phyloP scores from a whole-genome alignment of 768 basidiomycete genomes.

The Austroboletus festivus region DNA sequence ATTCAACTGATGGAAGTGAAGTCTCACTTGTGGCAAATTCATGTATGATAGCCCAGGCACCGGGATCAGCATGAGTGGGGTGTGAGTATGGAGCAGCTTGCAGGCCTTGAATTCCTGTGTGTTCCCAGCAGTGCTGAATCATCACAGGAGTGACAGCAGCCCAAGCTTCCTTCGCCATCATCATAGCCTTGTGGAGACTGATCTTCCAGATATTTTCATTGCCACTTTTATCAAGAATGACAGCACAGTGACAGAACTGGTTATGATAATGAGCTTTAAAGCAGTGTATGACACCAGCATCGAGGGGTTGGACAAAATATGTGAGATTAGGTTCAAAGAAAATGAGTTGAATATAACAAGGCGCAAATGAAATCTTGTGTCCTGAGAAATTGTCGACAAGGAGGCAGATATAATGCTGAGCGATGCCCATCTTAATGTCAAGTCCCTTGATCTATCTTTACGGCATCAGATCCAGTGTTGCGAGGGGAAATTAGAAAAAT shows the following conservation, averaged over 20 bases:
- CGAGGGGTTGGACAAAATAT: neutral
- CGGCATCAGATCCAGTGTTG: no score
- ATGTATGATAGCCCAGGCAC: neutral
- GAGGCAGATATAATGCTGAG: neutral
- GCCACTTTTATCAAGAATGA: neutral
- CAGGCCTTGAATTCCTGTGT: neutral
- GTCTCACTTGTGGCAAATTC: neutral
- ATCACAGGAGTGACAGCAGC: neutral
- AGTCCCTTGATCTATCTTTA: neutral
- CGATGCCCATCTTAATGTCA: neutral
- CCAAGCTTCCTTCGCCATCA: neutral
- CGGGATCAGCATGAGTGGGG: neutral
- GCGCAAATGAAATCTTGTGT: neutral
- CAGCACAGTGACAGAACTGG: neutral
- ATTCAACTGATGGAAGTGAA: neutral
- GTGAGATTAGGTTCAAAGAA: neutral
- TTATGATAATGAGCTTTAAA: neutral
- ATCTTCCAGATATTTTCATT: neutral
- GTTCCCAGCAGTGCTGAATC: neutral
- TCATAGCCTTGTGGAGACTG: neutral
- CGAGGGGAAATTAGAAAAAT: neutral
- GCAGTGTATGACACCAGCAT: neutral
- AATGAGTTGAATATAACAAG: neutral
- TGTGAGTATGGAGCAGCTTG: neutral
- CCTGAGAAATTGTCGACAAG: neutral